Percentiles rank a stretch among this genome's conserved stretches.
These are phyloP conservation scores for Arthrobotrys musiformis DNA, from an alignment of 2,329 filamentous ascomycete species.

Conservation along the genomic window DNA sequence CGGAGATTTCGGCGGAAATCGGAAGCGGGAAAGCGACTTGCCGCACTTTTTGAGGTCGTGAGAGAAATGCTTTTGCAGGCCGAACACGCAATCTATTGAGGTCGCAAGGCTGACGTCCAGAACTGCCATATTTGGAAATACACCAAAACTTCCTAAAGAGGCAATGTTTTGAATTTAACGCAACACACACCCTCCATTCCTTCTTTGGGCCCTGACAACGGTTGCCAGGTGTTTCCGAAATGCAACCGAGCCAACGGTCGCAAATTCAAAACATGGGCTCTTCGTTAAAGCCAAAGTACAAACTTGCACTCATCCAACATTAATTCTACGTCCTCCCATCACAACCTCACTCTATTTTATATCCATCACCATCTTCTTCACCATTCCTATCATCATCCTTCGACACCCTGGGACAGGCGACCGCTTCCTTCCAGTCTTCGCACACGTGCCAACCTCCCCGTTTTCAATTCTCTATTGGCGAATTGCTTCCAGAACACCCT, in stretches of 20 bases:
- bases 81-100: conserved; percentile 25
- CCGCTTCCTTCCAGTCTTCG: too few relatives aligned
- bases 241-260: background rate
- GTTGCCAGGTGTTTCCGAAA: conserved; percentile 33
- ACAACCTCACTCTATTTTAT: background rate
- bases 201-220: conserved; percentile 33
- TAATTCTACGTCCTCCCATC: background rate
- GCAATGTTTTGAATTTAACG: background rate
- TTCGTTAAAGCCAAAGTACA: conserved; percentile 17
- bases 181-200: background rate
- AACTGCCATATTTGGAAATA: conserved; percentile 30
- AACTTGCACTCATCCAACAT: background rate
- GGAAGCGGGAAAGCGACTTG: background rate
- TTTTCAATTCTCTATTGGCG: background rate
- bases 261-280: conserved; percentile 33
- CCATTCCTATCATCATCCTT: background rate
- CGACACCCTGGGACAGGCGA: background rate
- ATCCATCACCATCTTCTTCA: background rate
- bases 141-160: conserved; percentile 9
- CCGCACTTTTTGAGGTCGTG: background rate
- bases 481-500: background rate
- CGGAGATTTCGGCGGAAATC: background rate
- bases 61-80: background rate
- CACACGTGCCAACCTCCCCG: background rate
- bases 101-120: conserved; percentile 41